phyloP scores from a whole-genome alignment of 257 asterid species.

The Solanum medicagineum region DNA sequence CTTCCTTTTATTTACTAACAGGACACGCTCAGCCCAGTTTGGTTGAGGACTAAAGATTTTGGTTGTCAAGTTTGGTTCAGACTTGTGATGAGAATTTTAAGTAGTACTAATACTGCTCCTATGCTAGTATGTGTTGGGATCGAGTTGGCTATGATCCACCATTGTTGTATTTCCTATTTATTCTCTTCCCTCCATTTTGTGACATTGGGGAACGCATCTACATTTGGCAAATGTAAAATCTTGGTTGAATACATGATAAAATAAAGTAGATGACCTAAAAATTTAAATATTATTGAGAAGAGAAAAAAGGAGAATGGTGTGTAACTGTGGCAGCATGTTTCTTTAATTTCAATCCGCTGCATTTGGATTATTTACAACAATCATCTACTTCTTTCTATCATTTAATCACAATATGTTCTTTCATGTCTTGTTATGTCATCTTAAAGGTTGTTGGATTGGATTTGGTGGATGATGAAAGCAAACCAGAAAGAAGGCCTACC shows the following conservation, averaged over 20 bases:
- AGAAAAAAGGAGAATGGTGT: neutral
- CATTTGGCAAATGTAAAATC: neutral
- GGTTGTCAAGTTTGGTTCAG: neutral
- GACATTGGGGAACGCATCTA: neutral
- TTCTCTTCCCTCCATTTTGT: neutral
- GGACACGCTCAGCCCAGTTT: neutral
- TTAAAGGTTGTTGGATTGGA: conserved; percentile 95
- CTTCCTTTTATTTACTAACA: neutral
- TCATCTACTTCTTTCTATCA: neutral
- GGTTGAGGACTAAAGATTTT: neutral
- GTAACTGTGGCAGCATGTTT: neutral
- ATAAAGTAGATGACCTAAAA: neutral
- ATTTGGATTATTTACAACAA: neutral
- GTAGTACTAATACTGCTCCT: neutral
- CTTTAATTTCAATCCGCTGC: neutral
- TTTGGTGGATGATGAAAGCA: conserved; percentile 98
- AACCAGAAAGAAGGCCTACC: conserved; percentile 97
- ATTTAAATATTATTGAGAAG: neutral
- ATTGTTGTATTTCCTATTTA: neutral
- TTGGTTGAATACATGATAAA: neutral
- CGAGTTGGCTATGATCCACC: neutral
- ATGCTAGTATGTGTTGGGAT: neutral
- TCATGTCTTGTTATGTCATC: neutral
- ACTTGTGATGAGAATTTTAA: neutral
- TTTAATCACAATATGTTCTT: neutral